Evolutionary conservation across 208 protist species (phyloP).

Genomic region (Acanthamoeba divionensis): DNA sequence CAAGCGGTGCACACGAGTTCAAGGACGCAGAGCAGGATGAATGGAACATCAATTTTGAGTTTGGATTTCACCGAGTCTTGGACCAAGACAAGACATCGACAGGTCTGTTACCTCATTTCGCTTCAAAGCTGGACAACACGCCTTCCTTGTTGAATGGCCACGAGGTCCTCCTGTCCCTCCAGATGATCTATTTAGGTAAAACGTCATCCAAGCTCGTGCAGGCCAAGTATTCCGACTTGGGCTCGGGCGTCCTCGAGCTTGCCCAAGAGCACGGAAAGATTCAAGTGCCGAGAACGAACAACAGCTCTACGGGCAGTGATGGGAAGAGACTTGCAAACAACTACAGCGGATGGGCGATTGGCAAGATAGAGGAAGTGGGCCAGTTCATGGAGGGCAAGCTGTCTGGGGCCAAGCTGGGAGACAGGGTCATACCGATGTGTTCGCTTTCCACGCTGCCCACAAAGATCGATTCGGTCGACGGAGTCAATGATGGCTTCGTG

Average conservation of each 20-base stretch:
- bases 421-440: background rate
- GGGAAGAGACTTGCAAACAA: background rate
- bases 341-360: background rate
- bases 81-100: background rate
- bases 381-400: background rate
- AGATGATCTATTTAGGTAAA: background rate
- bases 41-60: background rate
- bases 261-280: background rate
- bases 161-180: constrained; percentile 3
- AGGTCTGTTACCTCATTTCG: background rate
- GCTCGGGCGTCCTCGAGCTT: background rate
- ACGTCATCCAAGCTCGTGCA: background rate
- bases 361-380: constrained; percentile 5
- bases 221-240: background rate
- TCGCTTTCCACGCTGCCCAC: constrained; percentile 4
- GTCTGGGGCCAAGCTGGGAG: background rate
- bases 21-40: background rate
- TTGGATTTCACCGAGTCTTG: background rate
- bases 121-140: background rate
- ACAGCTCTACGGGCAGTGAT: background rate
- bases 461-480: background rate
- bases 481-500: background rate
- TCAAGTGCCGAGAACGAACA: background rate
- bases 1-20: too few species aligned
- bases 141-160: background rate